Evolutionary conservation across 129 eudicot genomes (phyloP).

Genomic region (Oenanthe sinensis): DNA sequence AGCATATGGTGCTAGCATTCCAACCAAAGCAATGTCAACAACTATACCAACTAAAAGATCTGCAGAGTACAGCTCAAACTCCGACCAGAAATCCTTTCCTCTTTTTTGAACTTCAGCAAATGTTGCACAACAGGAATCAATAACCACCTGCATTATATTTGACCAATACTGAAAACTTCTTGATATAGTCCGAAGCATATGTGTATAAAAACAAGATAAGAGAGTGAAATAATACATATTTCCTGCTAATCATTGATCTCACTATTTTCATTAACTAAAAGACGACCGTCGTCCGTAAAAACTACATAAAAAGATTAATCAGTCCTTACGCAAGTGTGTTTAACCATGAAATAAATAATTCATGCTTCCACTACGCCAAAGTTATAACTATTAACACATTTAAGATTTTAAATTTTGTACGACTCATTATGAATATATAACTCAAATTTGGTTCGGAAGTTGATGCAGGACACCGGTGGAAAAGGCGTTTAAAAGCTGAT

Average conservation of each 20-base stretch:
- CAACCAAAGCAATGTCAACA: slow-evolving; percentile 88
- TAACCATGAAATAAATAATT: not conserved
- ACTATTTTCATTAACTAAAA: not conserved
- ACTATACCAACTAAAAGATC: slow-evolving; percentile 92
- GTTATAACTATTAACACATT: not conserved
- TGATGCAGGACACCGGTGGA: not conserved
- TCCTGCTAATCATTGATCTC: not conserved
- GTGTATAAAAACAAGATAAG: not conserved
- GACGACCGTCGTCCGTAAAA: not conserved
- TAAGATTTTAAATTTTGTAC: not conserved
- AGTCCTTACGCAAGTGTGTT: not conserved
- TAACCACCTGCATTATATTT: slow-evolving; percentile 48
- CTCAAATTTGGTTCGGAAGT: not conserved
- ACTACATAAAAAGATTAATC: not conserved
- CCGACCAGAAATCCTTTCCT: slow-evolving; percentile 96
- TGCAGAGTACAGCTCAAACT: slow-evolving; percentile 85
- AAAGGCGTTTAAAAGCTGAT: too few species aligned
- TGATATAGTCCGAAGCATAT: not conserved
- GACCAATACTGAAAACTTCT: not conserved
- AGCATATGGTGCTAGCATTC: slow-evolving; percentile 89
- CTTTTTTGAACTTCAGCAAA: slow-evolving; percentile 91
- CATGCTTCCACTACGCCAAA: not conserved
- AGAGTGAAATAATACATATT: not conserved
- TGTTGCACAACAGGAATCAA: slow-evolving; percentile 95
- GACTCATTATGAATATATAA: not conserved